Conservation (phyloP, 768 basidiomycete genomes). For the Suillus subalutaceus region DNA sequence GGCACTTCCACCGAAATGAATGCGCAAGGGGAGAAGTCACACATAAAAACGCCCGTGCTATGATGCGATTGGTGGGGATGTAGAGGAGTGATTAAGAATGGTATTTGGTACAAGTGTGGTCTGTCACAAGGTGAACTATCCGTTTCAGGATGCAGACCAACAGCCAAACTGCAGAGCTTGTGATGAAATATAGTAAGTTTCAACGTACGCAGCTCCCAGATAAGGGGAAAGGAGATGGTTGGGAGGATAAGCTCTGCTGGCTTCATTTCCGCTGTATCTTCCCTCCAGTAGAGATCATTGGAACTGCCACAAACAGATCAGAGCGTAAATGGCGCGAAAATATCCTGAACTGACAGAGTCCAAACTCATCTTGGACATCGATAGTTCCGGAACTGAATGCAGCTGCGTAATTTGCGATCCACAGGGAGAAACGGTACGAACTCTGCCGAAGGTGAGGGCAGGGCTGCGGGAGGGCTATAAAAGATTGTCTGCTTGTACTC, state of each 20-base stretch:
- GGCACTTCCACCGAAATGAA: constrained; percentile 20
- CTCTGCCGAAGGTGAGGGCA: constrained; percentile 32
- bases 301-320: constrained; percentile 8
- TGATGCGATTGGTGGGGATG: constrained; percentile 30
- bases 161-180: neutral
- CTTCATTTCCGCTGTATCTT: constrained; percentile 22
- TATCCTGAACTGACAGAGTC: constrained; percentile 13
- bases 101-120: neutral
- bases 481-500: constrained; percentile 11
- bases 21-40: constrained; percentile 11
- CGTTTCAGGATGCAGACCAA: neutral
- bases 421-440: constrained; percentile 18
- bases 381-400: neutral
- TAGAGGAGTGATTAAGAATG: constrained; percentile 1
- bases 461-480: constrained; percentile 27
- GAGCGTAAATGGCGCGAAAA: constrained; percentile 6
- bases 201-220: constrained; percentile 17
- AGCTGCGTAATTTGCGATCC: neutral
- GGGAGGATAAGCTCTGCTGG: constrained; percentile 22
- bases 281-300: constrained; percentile 13
- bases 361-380: constrained; percentile 1
- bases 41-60: constrained; percentile 16
- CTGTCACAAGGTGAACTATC: neutral
- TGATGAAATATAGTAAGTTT: constrained; percentile 8
- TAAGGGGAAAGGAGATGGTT: constrained; percentile 25